Base-by-base conservation (phyloP, 805 yeast genomes). In the Tetrapisispora iriomotensis region DNA sequence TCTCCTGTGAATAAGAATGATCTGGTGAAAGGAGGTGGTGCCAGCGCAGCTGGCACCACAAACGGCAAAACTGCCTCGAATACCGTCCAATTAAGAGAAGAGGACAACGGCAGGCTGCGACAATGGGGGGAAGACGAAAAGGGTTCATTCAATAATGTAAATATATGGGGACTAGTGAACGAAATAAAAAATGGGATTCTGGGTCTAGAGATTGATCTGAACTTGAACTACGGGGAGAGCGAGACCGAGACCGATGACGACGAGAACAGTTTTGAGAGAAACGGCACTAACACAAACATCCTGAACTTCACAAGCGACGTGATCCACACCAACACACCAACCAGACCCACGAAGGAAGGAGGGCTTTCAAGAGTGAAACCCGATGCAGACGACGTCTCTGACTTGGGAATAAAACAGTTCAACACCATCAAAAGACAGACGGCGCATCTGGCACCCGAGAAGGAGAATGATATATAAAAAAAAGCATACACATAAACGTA, bases 101-200 rank as follows among this genome's bases (percentile, higher is more conserved):
- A 6, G 26, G 27, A 22, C 13, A 22, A n/a, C 12, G 25, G 8
- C 8, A 33, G 17, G 12, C 36, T 33, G 28, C 36, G 36, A 23
- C 36, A 23, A 22, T 22, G 7, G 8, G 23, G n/a, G n/a, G 35
- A 28, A 28, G 30, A 22, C 8, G 12, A 13, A 15, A 22, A 23
- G 6, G 21, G 13, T 3, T 21, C 21, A 21, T 22, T 27, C 10
- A 32, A 22, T 22, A 32, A 33, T 23, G 29, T 12, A 15, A 33
- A 33, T 17, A 40, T 72, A 4, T 72, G 77, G 77, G 64, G 67
- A 3, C 70, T 72, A 49, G 72, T 72, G 12, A 69, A 64, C 45
- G 77, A 72, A 40, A 68, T 72, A 18, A 71, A 67, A 44, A 54
- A 58, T 6, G 68, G 68, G 0, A 40, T 66, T 14, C 36, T 65